A percentile compares a stretch with the other conserved stretches of the same genome.
Conservation (phyloP, 345 rosid species). For the Populus pruinosa region DNA sequence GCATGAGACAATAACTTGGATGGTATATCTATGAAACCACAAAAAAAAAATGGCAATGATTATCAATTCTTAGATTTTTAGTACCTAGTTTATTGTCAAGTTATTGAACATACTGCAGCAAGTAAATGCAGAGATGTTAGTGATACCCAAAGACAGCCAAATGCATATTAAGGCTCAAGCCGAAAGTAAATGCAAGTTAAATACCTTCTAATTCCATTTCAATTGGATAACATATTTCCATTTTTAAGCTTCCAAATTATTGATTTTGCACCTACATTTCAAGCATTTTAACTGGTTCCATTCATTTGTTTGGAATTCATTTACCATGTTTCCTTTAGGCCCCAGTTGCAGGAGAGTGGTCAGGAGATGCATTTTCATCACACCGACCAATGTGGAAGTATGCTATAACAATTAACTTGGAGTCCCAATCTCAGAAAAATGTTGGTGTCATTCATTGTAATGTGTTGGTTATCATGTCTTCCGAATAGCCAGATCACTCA, state of each 20-base stretch:
- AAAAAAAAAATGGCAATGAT: not conserved
- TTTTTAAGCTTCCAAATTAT: not conserved
- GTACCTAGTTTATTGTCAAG: not conserved
- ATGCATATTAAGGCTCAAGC: not conserved
- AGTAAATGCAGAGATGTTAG: not conserved
- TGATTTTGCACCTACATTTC: not conserved
- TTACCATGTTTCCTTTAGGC: not conserved
- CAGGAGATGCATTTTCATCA: not conserved
- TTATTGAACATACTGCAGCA: not conserved
- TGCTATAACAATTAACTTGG: not conserved
- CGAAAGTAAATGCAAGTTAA: not conserved
- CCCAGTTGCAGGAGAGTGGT: not conserved
- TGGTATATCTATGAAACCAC: not conserved
- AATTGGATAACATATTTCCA: not conserved
- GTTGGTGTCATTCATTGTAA: not conserved
- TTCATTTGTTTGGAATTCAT: not conserved
- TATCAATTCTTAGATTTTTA: not conserved
- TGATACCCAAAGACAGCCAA: not conserved
- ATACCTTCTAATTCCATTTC: no score
- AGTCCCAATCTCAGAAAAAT: not conserved
- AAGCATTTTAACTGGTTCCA: not conserved
- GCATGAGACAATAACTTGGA: not conserved
- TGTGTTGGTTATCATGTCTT: not conserved
- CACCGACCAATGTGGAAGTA: not conserved
- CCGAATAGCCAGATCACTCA: not conserved